phyloP scores from a whole-genome alignment of 495 filamentous ascomycete species.

The Amniculicola lignicola region DNA sequence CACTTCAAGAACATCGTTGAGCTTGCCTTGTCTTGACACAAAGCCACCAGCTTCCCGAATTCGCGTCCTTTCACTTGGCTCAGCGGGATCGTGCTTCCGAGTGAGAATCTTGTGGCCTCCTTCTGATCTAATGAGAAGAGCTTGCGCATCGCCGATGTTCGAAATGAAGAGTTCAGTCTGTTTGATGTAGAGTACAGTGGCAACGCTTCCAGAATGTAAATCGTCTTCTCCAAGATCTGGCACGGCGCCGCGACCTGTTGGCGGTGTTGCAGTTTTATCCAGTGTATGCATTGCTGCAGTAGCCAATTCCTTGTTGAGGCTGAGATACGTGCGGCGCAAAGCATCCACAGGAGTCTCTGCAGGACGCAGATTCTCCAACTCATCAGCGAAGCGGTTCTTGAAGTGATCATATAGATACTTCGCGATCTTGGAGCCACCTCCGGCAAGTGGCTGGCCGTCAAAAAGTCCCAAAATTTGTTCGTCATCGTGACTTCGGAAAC shows the following conservation, averaged over 20 bases:
- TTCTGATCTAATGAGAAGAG: slow-evolving; percentile 86
- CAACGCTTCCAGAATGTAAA: slow-evolving; percentile 81
- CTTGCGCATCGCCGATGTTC: slow-evolving; percentile 93
- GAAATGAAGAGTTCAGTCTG: slow-evolving; percentile 88
- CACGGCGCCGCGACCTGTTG: slow-evolving; percentile 67
- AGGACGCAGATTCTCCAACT: slow-evolving; percentile 66
- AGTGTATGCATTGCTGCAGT: slow-evolving; percentile 77
- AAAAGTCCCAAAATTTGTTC: slow-evolving; percentile 92
- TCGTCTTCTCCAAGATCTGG: slow-evolving; percentile 80
- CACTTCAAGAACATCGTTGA: slow-evolving; percentile 87
- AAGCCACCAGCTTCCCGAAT: slow-evolving; percentile 94
- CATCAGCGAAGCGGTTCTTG: slow-evolving; percentile 72
- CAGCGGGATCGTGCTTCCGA: slow-evolving; percentile 87
- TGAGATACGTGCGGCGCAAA: slow-evolving; percentile 77
- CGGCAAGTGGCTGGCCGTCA: slow-evolving; percentile 81
- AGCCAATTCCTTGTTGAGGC: slow-evolving; percentile 90
- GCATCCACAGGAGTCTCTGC: slow-evolving; percentile 78
- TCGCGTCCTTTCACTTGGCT: slow-evolving; percentile 73
- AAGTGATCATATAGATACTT: slow-evolving; percentile 97
- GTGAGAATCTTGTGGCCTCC: slow-evolving; percentile 77
- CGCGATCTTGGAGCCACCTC: slow-evolving; percentile 87
- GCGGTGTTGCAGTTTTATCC: slow-evolving; percentile 56
- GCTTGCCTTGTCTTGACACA: slow-evolving; percentile 87
- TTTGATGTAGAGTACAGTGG: slow-evolving; percentile 85
- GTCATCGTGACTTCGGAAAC: slow-evolving; percentile 84